Evolutionary conservation across 2,329 filamentous ascomycete genomes (phyloP), one percentile per base, ranked within the genome.

Genomic region (Anthostomella pinea): DNA sequence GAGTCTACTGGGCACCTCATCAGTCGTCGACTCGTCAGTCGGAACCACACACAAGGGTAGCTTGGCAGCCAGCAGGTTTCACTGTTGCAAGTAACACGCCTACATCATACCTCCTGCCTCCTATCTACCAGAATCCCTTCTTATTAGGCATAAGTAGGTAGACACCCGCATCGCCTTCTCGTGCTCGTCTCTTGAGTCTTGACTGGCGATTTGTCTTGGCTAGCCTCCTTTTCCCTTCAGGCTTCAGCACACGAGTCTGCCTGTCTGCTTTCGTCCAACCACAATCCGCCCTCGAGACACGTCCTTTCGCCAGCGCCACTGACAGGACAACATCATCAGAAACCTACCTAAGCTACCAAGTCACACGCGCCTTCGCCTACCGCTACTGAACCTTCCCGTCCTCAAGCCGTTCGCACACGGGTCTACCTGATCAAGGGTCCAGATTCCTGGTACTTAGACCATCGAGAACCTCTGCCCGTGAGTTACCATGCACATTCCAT

Each of bases 261-360:
- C 46, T 42, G 33, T 42, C 38, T 45, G 32, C 29, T 47, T 42
- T 48, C 39, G 39, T 54, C 57, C 57, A 61, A 61, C 54, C 54
- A 61, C 48, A 53, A 19, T 17, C 45, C 49, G 28, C 43, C 44
- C 37, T 53, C 41, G 37, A 45, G 26, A 52, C 58, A 61, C 57
- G 57, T 53, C 51, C 54, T 52, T 50, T 37, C 44, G 37, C 36
- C 35, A 42, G 23, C 44, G 41, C 45, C 45, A 49, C 45, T 40
- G 46, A 60, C 46, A 58, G 55, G 51, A 45, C 34, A 10, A 24
- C 18, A 21, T 16, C 33, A 19, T 13, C 22, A 9, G 3, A 22
- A 13, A 22, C n/a, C 27, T 39, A 33, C 39, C 35, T 41, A 39
- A 32, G 14, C 6, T 15, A 8, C 33, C 29, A 33, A 43, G 38